phyloP scores from a whole-genome alignment of 805 yeast genomes.

The Yamadazyma endophytica region DNA sequence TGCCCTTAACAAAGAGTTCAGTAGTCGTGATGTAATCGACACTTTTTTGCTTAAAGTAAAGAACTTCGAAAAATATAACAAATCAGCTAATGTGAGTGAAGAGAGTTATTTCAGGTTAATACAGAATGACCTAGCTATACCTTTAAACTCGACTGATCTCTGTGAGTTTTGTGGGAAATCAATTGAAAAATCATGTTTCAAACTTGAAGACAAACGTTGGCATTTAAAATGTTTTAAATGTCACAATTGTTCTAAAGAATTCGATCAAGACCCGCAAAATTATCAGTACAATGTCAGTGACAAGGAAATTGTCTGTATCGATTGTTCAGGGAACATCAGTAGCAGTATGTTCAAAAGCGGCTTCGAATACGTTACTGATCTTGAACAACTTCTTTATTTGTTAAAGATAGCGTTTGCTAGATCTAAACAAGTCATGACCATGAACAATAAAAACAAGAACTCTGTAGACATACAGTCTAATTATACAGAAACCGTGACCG shows the following conservation, averaged over 20 bases:
- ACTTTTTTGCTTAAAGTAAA: slow-evolving; percentile 43
- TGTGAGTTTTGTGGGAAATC: slow-evolving; percentile 70
- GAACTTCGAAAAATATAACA: slow-evolving; percentile 12
- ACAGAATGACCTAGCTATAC: slow-evolving; percentile 38
- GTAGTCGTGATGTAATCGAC: slow-evolving; percentile 59
- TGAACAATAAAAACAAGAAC: slow-evolving; percentile 4
- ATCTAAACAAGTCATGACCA: slow-evolving; percentile 57
- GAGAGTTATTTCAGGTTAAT: slow-evolving; percentile 13
- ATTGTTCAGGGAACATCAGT: slow-evolving; percentile 5
- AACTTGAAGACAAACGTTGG: slow-evolving; percentile 62
- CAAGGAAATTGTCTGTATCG: slow-evolving; percentile 28
- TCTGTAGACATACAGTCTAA: slow-evolving; percentile 6
- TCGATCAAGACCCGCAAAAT: slow-evolving; percentile 9
- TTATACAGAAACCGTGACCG: slow-evolving; percentile 41
- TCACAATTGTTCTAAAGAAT: slow-evolving; percentile 45
- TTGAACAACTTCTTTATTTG: slow-evolving; percentile 70
- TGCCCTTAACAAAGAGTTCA: slow-evolving; percentile 54
- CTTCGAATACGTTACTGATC: slow-evolving; percentile 59
- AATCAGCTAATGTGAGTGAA: slow-evolving; percentile 7
- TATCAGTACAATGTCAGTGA: slow-evolving; percentile 42
- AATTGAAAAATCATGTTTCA: slow-evolving; percentile 80
- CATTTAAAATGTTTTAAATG: slow-evolving; percentile 75
- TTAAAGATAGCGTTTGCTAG: slow-evolving; percentile 81
- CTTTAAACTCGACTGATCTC: slow-evolving; percentile 65
- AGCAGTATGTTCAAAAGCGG: slow-evolving; percentile 27